A percentile compares a stretch with the other conserved stretches of the same genome.
Evolutionary conservation across 495 filamentous ascomycete genomes (phyloP).

Genomic region (Glonium stellatum): DNA sequence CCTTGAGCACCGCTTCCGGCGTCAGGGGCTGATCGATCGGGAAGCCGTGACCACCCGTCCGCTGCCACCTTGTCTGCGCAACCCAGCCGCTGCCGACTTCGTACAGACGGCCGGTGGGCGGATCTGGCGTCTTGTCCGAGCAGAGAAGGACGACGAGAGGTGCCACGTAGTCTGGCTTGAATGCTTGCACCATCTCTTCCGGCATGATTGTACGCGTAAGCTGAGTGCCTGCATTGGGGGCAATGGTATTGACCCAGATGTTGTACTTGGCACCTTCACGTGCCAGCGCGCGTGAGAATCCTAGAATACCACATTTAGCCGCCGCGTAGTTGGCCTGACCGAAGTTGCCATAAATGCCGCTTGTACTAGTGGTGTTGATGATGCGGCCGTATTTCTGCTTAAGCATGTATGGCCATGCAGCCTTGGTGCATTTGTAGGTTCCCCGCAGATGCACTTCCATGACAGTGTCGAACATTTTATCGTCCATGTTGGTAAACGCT

Average conservation of each 20-base stretch:
- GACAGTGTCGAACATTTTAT: constrained; percentile 87
- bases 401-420: constrained; percentile 94
- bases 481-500: constrained; percentile 96
- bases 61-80: constrained; percentile 89
- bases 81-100: constrained; percentile 96
- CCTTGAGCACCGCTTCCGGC: constrained; percentile 73
- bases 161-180: constrained; percentile 98
- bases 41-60: constrained; percentile 84
- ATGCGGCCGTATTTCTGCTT: constrained; percentile 99
- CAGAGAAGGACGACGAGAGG: constrained; percentile 81
- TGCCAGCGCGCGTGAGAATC: constrained; percentile 86
- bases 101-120: constrained; percentile 83
- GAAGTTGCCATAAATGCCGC: constrained; percentile 98
- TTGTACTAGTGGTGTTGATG: constrained; percentile 92
- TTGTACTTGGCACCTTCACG: constrained; percentile 96
- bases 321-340: constrained; percentile 97
- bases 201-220: constrained; percentile 96
- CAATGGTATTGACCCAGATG: constrained; percentile 97
- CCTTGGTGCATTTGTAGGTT: constrained; percentile 96
- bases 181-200: constrained; percentile 95
- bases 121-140: constrained; percentile 79
- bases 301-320: constrained; percentile 91
- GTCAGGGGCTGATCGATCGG: constrained; percentile 80
- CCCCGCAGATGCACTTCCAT: constrained; percentile 87
- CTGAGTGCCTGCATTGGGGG: constrained; percentile 91